Evolutionary conservation across 192 early-diverging fungal species (phyloP), one percentile per base, ranked within the genome.

Genomic region (Coemansia umbellata): DNA sequence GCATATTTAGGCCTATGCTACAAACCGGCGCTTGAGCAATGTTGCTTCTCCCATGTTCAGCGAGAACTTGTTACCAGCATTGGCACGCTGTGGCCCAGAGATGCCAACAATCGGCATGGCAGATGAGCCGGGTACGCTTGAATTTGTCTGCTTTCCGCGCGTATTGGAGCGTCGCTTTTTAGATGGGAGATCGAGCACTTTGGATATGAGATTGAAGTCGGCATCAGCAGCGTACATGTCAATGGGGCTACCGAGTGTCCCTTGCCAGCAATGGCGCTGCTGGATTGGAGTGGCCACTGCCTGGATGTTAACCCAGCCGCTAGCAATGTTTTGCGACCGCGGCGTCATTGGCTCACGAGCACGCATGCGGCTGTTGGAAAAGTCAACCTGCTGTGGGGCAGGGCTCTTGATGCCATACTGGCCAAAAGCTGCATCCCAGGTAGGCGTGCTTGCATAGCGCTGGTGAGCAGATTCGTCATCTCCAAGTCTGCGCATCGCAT

Each of bases 401-500:
- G 71, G 71, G 56, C 71, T 74, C 45, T 63, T 74, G 48, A 74
- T 55, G 31, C 71, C 71, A 30, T 64, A 37, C 57, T 68, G 65
- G 47, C 74, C 74, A 63, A 77, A 77, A 13, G 75, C 64, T 0
- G 63, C 60, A 15, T 78, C 69, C 69, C 68, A 78, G 2, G 65
- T 61, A 0, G 75, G 64, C 21, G 75, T 78, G 26, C 42, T 64
- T 4, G 65, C 69, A 19, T 68, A 72, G 39, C 60, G 55, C 54
- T 50, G 51, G 37, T 70, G 74, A 1, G 67, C 63, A 8, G 65
- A 62, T 36, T 75, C 78, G 41, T 87, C 82, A 55, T 87, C 83
- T 43, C 82, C 87, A 76, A 88, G 84, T 18, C 88, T 79, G 44
- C 87, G 87, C 33, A 91, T 84, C 30, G 88, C 86, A 55, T 84